These are phyloP conservation scores for Sclerotinia nivalis DNA, from an alignment of 2,329 filamentous ascomycete species.

Conservation along the genomic window DNA sequence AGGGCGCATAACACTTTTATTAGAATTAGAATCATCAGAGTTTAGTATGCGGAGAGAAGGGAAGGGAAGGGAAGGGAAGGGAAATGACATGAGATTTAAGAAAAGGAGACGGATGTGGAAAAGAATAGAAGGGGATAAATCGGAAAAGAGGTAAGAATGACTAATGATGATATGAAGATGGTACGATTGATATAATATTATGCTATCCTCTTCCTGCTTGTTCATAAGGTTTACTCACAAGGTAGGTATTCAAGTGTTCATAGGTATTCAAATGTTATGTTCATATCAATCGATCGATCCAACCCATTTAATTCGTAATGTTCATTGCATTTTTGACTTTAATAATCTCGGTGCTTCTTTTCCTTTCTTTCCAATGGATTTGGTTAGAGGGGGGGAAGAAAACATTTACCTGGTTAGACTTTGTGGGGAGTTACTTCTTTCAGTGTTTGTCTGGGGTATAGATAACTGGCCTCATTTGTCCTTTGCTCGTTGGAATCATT, in stretches of 20 bases:
- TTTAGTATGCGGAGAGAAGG: not conserved
- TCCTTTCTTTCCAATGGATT: not conserved
- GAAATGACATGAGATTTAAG: not conserved
- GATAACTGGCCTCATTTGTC: not conserved
- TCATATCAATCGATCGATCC: too few species aligned
- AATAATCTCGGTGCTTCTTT: not conserved
- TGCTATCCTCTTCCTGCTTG: not conserved
- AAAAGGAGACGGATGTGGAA: not conserved
- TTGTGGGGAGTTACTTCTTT: slow-evolving; percentile 11
- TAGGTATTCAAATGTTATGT: too few species aligned
- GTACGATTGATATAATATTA: not conserved
- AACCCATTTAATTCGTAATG: too few species aligned
- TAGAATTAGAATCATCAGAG: not conserved
- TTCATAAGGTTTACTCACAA: not conserved
- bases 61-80: not conserved
- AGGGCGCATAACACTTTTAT: not conserved
- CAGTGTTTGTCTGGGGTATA: slow-evolving; percentile 12
- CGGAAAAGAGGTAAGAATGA: slow-evolving; percentile 1
- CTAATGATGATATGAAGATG: not conserved
- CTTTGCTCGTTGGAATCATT: not conserved
- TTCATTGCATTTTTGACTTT: not conserved
- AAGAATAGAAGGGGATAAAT: not conserved
- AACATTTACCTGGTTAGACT: not conserved
- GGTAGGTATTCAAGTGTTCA: too few species aligned
- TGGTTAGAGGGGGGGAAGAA: not conserved